phyloP scores from a whole-genome alignment of 441 rosid species.

The Croton laevigatus region DNA sequence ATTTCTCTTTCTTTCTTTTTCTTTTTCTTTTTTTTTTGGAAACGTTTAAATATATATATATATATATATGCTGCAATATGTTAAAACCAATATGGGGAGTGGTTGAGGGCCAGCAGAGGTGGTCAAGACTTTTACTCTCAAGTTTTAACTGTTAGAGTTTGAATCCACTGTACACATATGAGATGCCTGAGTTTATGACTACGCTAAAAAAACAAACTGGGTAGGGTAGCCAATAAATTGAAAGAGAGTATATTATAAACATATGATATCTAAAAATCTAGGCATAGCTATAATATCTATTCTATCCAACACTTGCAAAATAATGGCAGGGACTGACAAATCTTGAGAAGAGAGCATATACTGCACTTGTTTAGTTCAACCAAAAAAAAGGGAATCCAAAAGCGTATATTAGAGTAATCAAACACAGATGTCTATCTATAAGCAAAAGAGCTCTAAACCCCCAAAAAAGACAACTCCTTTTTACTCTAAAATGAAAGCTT shows the following conservation, averaged over 20 bases:
- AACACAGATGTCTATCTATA: constrained; percentile 34
- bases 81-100: no score
- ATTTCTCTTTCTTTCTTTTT: no score
- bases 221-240: neutral
- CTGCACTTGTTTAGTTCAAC: constrained; percentile 33
- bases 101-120: no score
- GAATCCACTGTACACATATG: no score
- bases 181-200: no score
- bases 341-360: constrained; percentile 2
- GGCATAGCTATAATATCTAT: neutral
- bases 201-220: neutral
- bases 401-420: neutral
- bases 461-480: constrained; percentile 23
- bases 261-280: neutral
- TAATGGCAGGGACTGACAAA: constrained; percentile 26
- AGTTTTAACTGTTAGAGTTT: no score
- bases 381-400: constrained; percentile 33
- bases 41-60: no score
- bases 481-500: constrained; percentile 55
- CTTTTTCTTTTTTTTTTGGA: no score
- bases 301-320: neutral
- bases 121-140: no score
- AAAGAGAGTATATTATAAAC: neutral
- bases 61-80: no score
- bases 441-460: constrained; percentile 9